Evolutionary conservation across 2,329 filamentous ascomycete species (phyloP).

Genomic region (Aschersonia sp.): DNA sequence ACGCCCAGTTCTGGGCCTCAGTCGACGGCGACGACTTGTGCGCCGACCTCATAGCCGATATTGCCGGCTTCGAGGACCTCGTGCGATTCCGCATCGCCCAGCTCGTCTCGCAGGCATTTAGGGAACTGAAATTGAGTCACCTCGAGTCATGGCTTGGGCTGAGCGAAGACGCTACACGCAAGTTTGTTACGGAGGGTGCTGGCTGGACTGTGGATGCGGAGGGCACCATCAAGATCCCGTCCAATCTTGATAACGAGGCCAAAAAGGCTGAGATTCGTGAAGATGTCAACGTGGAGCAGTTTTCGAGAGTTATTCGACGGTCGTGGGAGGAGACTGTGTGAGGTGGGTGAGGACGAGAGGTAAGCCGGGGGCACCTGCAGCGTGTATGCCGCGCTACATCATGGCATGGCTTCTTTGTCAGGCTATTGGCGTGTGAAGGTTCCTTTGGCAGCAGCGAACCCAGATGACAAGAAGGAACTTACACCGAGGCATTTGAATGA

Average conservation of each 20-base stretch:
- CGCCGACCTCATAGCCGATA: constrained; percentile 88
- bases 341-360: background rate
- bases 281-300: constrained; percentile 85
- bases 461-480: no score
- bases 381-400: no score
- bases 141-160: constrained; percentile 67
- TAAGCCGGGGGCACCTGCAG: no score
- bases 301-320: constrained; percentile 64
- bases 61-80: constrained; percentile 86
- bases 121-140: constrained; percentile 53
- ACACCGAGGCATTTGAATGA: no score
- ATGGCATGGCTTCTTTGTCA: no score
- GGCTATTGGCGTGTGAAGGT: no score
- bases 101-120: constrained; percentile 68
- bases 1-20: constrained; percentile 83
- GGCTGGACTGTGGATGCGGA: constrained; percentile 68
- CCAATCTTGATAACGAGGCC: constrained; percentile 95
- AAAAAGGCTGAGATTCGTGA: constrained; percentile 92
- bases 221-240: constrained; percentile 58
- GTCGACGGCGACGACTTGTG: constrained; percentile 91
- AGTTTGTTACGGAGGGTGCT: constrained; percentile 74
- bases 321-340: constrained; percentile 60
- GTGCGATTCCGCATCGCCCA: constrained; percentile 82
- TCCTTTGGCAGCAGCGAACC: no score
- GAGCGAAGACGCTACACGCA: constrained; percentile 50